A percentile compares a stretch with the other conserved stretches of the same genome.
Evolutionary conservation across 1,139 yeast species (phyloP).

Genomic region (Scheffersomyces titani): DNA sequence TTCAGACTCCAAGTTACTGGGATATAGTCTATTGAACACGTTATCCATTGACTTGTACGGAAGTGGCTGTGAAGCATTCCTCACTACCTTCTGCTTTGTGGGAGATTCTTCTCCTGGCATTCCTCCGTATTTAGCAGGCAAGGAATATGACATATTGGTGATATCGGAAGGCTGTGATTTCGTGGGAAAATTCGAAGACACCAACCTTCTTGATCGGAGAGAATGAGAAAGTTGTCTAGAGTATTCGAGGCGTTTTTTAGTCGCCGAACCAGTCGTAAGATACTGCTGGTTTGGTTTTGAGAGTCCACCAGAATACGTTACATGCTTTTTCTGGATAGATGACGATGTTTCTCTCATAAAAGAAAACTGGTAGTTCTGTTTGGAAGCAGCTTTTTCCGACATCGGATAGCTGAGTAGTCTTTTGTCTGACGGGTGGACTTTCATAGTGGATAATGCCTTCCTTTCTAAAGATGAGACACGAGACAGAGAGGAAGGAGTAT

Average conservation of each 20-base stretch:
- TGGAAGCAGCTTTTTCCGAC: conserved; percentile 9
- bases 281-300: neutral
- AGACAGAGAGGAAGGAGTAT: conserved; percentile 7
- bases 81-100: conserved; percentile 5
- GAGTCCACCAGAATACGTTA: conserved; percentile 6
- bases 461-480: neutral
- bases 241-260: conserved; percentile 20
- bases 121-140: neutral
- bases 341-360: conserved; percentile 43
- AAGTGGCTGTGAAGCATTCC: conserved; percentile 10
- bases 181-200: conserved; percentile 8
- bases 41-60: conserved; percentile 6
- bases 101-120: conserved; percentile 8
- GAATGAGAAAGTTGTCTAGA: conserved; percentile 18
- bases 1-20: conserved; percentile 3
- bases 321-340: conserved; percentile 29
- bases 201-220: conserved; percentile 15
- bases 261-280: conserved; percentile 6
- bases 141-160: conserved; percentile 14
- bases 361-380: conserved; percentile 25
- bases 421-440: conserved; percentile 8
- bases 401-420: conserved; percentile 11
- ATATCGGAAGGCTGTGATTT: conserved; percentile 16
- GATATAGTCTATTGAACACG: conserved; percentile 16
- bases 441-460: conserved; percentile 11